Conservation (phyloP, 1,139 yeast genomes). For the Yamadazyma kanchanaburiensis region DNA sequence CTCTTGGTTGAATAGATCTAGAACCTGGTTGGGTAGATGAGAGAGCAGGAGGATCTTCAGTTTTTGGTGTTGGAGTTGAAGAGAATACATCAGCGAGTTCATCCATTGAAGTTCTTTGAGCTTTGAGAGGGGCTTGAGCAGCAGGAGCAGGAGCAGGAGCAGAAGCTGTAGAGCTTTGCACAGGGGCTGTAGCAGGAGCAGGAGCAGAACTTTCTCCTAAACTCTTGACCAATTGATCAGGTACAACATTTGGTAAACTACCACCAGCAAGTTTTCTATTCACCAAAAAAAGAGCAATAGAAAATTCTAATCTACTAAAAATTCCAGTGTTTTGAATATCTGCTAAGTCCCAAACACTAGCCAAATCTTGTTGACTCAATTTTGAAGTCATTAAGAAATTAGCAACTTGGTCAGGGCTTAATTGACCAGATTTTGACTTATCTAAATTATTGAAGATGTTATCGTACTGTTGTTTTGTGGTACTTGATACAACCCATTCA, state of each 20-base stretch:
- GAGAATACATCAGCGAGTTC: slow-evolving; percentile 61
- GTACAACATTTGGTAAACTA: slow-evolving; percentile 69
- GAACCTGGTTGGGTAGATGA: slow-evolving; percentile 13
- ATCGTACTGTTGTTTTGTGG: slow-evolving; percentile 76
- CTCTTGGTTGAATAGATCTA: slow-evolving; percentile 17
- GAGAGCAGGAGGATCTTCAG: slow-evolving; percentile 3
- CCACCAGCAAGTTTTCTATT: slow-evolving; percentile 79
- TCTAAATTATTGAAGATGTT: slow-evolving; percentile 76
- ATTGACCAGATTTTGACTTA: slow-evolving; percentile 55
- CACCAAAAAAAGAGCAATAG: slow-evolving; percentile 90
- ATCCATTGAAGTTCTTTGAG: slow-evolving; percentile 55
- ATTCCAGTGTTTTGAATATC: slow-evolving; percentile 86
- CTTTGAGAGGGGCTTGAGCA: slow-evolving; percentile 8
- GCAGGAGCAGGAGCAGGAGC: slow-evolving; percentile 2
- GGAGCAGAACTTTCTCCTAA: slow-evolving; percentile 13
- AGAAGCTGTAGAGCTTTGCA: slow-evolving; percentile 13
- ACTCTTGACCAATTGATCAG: slow-evolving; percentile 47
- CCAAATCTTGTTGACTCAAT: slow-evolving; percentile 78
- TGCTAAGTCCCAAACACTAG: slow-evolving; percentile 91
- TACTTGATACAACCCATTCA: slow-evolving; percentile 69
- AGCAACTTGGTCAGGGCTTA: slow-evolving; percentile 81
- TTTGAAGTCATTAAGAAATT: slow-evolving; percentile 86
- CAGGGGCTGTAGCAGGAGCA: slow-evolving; percentile 18
- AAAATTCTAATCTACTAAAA: slow-evolving; percentile 77
- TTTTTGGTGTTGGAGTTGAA: slow-evolving; percentile 16